These are phyloP conservation scores for Xylariaceae sp. DNA, from an alignment of 2,329 filamentous ascomycete genomes.

Conservation along the genomic window DNA sequence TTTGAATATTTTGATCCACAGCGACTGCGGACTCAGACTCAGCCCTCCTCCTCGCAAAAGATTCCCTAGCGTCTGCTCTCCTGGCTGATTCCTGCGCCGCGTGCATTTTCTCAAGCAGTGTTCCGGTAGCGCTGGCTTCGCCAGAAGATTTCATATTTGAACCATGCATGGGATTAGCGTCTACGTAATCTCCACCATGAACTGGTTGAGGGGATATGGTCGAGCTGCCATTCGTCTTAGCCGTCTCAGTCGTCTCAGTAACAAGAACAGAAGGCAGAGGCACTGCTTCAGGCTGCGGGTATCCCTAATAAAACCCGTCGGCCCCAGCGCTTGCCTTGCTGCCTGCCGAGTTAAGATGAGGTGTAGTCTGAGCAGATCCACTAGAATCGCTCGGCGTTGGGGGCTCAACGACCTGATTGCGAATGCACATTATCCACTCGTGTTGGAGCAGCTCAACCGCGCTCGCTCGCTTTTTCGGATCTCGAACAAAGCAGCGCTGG, in stretches of 20 bases:
- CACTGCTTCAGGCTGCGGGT: conserved; percentile 28
- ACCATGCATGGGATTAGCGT: conserved; percentile 2
- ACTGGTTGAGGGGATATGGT: background rate
- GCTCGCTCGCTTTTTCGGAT: conserved; percentile 78
- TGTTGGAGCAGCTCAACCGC: conserved; percentile 92
- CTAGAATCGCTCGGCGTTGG: conserved; percentile 66
- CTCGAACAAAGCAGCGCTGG: conserved; percentile 82
- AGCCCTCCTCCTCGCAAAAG: conserved; percentile 28
- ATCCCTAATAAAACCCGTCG: conserved; percentile 47
- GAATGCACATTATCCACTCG: conserved; percentile 81
- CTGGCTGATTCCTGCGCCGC: conserved; percentile 39
- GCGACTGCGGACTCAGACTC: conserved; percentile 34
- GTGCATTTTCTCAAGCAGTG: conserved; percentile 31
- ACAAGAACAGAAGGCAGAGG: conserved; percentile 30
- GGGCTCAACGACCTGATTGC: conserved; percentile 69
- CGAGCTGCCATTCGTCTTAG: too few species aligned
- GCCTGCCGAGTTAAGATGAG: conserved; percentile 41
- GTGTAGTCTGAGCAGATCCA: conserved; percentile 49
- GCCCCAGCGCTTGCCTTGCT: conserved; percentile 38
- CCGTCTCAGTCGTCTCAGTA: conserved; percentile 12
- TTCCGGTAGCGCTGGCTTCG: conserved; percentile 7
- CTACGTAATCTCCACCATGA: background rate
- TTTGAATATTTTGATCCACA: background rate
- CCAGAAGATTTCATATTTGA: background rate
- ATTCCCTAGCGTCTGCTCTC: conserved; percentile 37